A percentile compares a stretch with the other conserved stretches of the same genome.
phyloP scores from a whole-genome alignment of 2,329 filamentous ascomycete genomes.

The Fusarium sp. region DNA sequence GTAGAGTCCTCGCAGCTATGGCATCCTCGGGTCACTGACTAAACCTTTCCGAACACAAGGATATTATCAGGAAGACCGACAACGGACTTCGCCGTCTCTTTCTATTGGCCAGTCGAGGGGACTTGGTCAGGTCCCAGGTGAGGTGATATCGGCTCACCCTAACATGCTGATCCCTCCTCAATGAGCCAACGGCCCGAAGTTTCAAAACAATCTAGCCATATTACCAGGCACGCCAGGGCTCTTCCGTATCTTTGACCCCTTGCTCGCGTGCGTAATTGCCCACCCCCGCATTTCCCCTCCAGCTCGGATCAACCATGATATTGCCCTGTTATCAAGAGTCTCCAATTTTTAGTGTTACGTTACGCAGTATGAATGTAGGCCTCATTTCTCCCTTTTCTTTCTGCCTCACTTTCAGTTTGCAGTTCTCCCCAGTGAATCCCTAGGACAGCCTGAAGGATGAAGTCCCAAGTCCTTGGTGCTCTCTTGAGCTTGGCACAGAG shows the following conservation, averaged over 20 bases:
- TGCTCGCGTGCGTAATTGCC: neutral
- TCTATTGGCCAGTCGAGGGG: neutral
- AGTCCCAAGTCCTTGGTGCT: neutral
- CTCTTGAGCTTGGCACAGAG: conserved; percentile 15
- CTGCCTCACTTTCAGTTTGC: neutral
- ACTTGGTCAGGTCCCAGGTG: neutral
- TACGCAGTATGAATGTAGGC: neutral
- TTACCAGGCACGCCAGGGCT: neutral
- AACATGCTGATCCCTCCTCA: conserved; percentile 24
- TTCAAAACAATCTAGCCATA: neutral
- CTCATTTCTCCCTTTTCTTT: neutral
- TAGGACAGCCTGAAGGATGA: conserved; percentile 4
- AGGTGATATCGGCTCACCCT: neutral
- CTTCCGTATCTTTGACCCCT: neutral
- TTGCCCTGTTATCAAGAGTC: neutral
- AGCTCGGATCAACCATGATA: neutral
- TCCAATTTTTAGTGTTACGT: neutral
- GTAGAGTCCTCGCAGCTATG: neutral
- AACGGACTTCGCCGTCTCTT: neutral
- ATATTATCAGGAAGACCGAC: neutral
- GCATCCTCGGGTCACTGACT: neutral
- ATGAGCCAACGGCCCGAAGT: conserved; percentile 1
- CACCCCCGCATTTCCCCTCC: conserved; percentile 12
- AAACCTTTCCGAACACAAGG: neutral
- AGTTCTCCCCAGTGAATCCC: neutral